These are phyloP conservation scores for Fusarium sp. DNA, from an alignment of 2,329 filamentous ascomycete genomes.

Conservation along the genomic window DNA sequence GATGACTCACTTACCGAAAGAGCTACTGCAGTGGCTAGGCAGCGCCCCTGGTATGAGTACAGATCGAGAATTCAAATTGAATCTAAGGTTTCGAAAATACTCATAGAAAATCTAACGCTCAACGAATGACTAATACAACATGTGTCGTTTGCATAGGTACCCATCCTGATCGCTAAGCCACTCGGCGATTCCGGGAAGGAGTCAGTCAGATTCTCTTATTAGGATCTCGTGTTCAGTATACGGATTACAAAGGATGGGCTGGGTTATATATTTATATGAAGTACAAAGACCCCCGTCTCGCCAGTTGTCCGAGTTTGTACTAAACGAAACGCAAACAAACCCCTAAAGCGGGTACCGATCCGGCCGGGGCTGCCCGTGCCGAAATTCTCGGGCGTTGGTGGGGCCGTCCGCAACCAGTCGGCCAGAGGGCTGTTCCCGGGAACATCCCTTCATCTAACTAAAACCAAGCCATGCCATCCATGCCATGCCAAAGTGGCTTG, in stretches of 20 bases:
- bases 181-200: conserved; percentile 1
- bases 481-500: not conserved
- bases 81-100: not conserved
- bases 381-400: not conserved
- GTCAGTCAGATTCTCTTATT: not conserved
- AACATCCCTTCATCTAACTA: too few relatives aligned
- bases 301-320: not conserved
- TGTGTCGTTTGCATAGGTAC: not conserved
- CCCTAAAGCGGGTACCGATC: not conserved
- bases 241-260: not conserved
- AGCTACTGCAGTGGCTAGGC: conserved; percentile 18
- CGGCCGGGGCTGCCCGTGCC: not conserved
- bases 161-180: conserved; percentile 4
- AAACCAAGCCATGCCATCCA: too few relatives aligned
- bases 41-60: not conserved
- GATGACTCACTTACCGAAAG: conserved; percentile 28
- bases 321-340: not conserved
- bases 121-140: not conserved
- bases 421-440: too few relatives aligned
- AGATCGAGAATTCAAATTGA: not conserved
- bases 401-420: too few relatives aligned
- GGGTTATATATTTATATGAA: conserved; percentile 3
- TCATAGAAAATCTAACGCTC: not conserved
- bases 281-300: not conserved
- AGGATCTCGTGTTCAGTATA: conserved; percentile 1